These are phyloP conservation scores for Trametes villosa DNA, from an alignment of 768 basidiomycete species.

Conservation along the genomic window DNA sequence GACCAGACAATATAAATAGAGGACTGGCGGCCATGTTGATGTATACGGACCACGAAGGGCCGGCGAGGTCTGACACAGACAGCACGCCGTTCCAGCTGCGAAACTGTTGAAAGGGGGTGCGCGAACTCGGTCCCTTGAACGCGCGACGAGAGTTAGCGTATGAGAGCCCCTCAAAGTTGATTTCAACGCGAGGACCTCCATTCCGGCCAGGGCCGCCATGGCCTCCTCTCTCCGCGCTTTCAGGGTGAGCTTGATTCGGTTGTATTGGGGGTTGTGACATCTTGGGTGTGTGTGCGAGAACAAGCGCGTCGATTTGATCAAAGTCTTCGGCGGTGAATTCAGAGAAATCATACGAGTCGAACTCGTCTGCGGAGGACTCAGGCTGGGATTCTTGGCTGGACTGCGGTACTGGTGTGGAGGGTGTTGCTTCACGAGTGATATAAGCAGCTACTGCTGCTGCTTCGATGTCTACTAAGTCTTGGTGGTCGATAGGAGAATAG, in stretches of 20 bases:
- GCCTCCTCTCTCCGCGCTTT: not conserved
- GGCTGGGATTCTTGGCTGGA: not conserved
- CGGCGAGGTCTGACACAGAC: constrained; percentile 66
- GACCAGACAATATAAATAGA: not conserved
- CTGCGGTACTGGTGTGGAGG: not conserved
- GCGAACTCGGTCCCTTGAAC: constrained; percentile 19
- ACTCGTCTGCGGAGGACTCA: constrained; percentile 42
- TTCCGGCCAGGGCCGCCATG: not conserved
- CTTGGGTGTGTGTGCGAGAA: constrained; percentile 20
- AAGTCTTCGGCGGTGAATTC: constrained; percentile 65
- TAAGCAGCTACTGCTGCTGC: constrained; percentile 11
- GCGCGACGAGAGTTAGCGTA: constrained; percentile 18
- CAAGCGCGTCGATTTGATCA: constrained; percentile 49
- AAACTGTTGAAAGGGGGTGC: constrained; percentile 46
- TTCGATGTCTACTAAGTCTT: constrained; percentile 24
- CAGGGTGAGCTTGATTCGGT: not conserved
- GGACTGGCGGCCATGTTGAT: too few relatives aligned
- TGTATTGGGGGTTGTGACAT: not conserved
- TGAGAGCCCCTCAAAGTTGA: constrained; percentile 24
- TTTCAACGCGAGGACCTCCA: constrained; percentile 31
- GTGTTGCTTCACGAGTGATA: not conserved
- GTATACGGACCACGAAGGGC: constrained; percentile 59
- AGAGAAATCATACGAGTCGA: constrained; percentile 52
- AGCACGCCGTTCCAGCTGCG: constrained; percentile 48
- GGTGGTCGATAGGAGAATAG: constrained; percentile 24